Percentiles rank a stretch among this genome's conserved stretches.
phyloP scores from a whole-genome alignment of 2,329 filamentous ascomycete genomes.

The Nemania sp. region DNA sequence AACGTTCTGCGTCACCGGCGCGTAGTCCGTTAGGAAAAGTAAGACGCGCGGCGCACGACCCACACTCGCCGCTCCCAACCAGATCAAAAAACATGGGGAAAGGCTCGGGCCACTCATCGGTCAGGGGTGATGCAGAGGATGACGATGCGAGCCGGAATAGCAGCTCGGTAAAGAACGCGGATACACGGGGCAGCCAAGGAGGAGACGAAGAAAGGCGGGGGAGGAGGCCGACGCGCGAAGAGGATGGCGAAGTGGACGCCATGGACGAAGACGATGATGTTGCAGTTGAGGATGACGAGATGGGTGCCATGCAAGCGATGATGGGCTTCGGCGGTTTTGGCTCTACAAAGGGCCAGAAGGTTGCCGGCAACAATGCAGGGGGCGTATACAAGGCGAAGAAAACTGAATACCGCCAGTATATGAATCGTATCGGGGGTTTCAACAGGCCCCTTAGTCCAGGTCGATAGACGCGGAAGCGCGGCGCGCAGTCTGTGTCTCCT shows the following conservation, averaged over 20 bases:
- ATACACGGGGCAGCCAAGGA: conserved; percentile 29
- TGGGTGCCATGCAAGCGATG: conserved; percentile 76
- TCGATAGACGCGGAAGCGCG: conserved; percentile 29
- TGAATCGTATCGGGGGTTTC: conserved; percentile 84
- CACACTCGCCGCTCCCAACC: conserved; percentile 40
- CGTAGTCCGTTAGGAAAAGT: conserved; percentile 28
- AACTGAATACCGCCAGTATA: conserved; percentile 95
- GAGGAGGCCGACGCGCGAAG: conserved; percentile 19
- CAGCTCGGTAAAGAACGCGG: conserved; percentile 28
- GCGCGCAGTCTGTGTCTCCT: neutral
- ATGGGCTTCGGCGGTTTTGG: conserved; percentile 91
- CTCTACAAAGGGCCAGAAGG: conserved; percentile 85
- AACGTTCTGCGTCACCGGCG: conserved; percentile 31
- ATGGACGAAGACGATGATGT: conserved; percentile 46
- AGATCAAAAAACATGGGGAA: conserved; percentile 33
- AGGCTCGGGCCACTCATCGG: conserved; percentile 39
- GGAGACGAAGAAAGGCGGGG: conserved; percentile 36
- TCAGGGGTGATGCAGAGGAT: conserved; percentile 44
- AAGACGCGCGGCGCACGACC: conserved; percentile 32
- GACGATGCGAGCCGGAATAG: conserved; percentile 35
- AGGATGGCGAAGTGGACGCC: conserved; percentile 25
- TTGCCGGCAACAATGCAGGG: conserved; percentile 83
- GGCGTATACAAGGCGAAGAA: conserved; percentile 90
- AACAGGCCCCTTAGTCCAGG: conserved; percentile 74
- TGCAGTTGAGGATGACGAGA: conserved; percentile 66